Conservation (phyloP, 805 yeast genomes). For the Wickerhamomyces chambardii region DNA sequence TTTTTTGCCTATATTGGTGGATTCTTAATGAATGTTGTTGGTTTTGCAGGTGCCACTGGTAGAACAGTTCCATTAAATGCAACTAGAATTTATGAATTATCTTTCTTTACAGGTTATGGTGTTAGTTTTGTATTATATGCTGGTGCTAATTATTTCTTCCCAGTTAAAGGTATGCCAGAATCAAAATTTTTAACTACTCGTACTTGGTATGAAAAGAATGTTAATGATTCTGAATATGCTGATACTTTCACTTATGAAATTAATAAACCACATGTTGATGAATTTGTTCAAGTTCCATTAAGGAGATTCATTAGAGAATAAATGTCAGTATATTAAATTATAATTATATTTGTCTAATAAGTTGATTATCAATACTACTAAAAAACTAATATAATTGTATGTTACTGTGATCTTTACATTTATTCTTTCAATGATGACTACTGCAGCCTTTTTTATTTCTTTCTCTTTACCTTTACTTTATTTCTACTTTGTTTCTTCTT, state of each 20-base stretch:
- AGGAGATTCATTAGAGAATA: too few relatives aligned
- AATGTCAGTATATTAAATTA: too few relatives aligned
- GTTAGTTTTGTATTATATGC: constrained; percentile 48
- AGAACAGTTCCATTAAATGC: constrained; percentile 79
- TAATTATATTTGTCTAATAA: too few relatives aligned
- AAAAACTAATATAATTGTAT: too few relatives aligned
- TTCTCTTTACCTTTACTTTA: too few relatives aligned
- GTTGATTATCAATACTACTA: too few relatives aligned
- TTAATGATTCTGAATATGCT: constrained; percentile 57
- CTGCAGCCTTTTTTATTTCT: too few relatives aligned
- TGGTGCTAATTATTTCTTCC: constrained; percentile 40
- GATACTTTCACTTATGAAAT: constrained; percentile 44
- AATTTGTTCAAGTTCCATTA: background rate
- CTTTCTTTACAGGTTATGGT: constrained; percentile 71
- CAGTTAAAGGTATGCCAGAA: constrained; percentile 38
- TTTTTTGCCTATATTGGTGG: constrained; percentile 74
- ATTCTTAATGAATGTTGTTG: constrained; percentile 75
- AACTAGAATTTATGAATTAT: constrained; percentile 58
- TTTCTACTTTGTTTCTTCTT: too few relatives aligned
- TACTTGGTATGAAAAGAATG: constrained; percentile 55
- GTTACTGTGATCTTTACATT: too few relatives aligned
- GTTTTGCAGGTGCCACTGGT: constrained; percentile 79
- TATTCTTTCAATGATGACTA: too few relatives aligned
- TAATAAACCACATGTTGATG: background rate
- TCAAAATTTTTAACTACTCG: constrained; percentile 30